Base-by-base conservation (phyloP, 2,329 filamentous ascomycete species). In the Ascochyta rabiei region DNA sequence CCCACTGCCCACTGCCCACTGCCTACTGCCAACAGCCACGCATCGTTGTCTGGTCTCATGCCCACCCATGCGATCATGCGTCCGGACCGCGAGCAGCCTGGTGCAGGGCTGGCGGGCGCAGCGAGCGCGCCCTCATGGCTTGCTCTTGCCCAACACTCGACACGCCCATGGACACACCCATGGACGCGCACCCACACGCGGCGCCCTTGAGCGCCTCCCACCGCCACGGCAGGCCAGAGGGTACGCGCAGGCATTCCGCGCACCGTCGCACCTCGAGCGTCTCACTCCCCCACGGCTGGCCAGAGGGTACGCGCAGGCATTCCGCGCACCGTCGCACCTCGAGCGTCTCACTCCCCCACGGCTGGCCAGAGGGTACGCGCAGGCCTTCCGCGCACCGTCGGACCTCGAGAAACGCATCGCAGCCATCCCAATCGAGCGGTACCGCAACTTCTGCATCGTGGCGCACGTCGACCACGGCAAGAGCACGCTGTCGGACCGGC, bases 401-500 rank as follows among this genome's bases (percentile, higher is more conserved):
- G 81, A 83, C 21, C 79, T 89, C 19, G 86, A 89, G 71, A 77
- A 79, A 53, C 80, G 86, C 61, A 92, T 93, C 56, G 81, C 86
- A 15, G 86, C 84, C 6, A 93, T 93, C 49, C 90, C 90, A 2
- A 88, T 93, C 67, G 86, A 89, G 53, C 85, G 90, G 18, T 93
- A 84, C 69, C 89, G 95, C 60, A 99, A 99, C 76, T 99, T 99
- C 75, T 99, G 95, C 77, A 98, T 99, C 69, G 93, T 99, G 46
- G 95, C 95, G 9, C 95, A 99, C 75, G 96, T 99, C 72, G 95
- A 99, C 75, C 95, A 99, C 86, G 95, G 95, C 69, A 99, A 99
- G 78, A 96, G 90, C 72, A 99, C 95, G 4, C 86, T 99, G 48
- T 93, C 89, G 63, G 95, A 99, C 71, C 89, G 95, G 2, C 80